phyloP scores from a whole-genome alignment of 2,329 filamentous ascomycete genomes.

The Fusarium sarcochroum region DNA sequence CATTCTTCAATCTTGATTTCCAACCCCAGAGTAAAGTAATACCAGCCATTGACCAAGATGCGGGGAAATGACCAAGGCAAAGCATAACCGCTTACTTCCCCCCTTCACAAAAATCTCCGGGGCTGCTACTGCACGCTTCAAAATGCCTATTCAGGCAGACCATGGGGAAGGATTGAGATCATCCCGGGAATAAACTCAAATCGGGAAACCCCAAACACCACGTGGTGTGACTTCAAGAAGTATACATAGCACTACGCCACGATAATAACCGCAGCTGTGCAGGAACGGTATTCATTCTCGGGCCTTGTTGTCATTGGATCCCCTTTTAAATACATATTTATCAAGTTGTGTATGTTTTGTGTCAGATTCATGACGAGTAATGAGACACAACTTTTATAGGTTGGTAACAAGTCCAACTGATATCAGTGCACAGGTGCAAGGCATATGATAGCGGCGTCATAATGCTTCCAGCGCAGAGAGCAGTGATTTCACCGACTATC shows the following conservation, averaged over 20 bases:
- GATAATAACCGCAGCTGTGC: background rate
- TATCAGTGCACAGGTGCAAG: no score
- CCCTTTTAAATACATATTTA: background rate
- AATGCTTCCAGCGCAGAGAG: no score
- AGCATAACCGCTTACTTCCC: background rate
- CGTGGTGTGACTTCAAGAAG: constrained; percentile 11
- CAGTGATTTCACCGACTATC: no score
- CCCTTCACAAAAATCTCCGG: background rate
- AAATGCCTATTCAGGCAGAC: constrained; percentile 9
- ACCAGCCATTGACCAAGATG: background rate
- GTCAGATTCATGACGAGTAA: no score
- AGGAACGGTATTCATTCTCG: background rate
- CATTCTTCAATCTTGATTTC: no score
- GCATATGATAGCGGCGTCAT: no score
- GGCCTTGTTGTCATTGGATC: background rate
- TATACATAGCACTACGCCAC: background rate
- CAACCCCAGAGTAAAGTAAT: background rate
- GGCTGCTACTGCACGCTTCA: background rate
- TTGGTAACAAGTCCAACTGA: no score
- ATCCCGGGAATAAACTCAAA: constrained; percentile 1
- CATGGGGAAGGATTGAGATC: background rate
- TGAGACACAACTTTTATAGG: no score
- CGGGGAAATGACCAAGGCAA: background rate
- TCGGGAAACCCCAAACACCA: background rate
- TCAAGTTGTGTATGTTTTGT: no score